Percentiles rank a stretch among this genome's conserved stretches.
Conservation (phyloP, 805 yeast genomes). For the Soucietia sequanensis region DNA sequence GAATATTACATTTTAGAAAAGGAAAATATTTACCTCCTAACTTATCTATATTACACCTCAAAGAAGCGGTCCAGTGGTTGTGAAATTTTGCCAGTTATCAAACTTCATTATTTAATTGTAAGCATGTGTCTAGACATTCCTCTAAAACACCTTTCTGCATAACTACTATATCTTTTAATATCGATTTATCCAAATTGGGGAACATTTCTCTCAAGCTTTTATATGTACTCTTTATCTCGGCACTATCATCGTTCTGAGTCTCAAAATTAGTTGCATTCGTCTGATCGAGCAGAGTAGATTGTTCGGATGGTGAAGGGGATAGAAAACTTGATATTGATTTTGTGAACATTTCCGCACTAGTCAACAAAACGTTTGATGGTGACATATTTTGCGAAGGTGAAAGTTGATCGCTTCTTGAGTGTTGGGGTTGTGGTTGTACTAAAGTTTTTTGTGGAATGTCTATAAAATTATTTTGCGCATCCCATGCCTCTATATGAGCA, state of each 20-base stretch:
- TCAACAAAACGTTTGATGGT: slow-evolving; percentile 38
- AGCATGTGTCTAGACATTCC: slow-evolving; percentile 65
- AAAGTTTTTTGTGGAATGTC: slow-evolving; percentile 7
- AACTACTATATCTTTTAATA: slow-evolving; percentile 67
- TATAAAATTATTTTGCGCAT: slow-evolving; percentile 26
- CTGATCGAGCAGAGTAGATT: slow-evolving; percentile 9
- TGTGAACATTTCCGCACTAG: slow-evolving; percentile 51
- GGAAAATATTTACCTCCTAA: too few species aligned
- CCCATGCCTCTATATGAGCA: slow-evolving; percentile 53
- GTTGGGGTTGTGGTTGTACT: slow-evolving; percentile 19
- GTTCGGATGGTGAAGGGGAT: slow-evolving; percentile 37
- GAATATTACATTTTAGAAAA: too few species aligned
- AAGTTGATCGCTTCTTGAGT: slow-evolving; percentile 4
- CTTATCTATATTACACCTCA: too few species aligned
- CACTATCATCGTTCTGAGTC: slow-evolving; percentile 6
- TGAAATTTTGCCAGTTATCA: slow-evolving; percentile 3
- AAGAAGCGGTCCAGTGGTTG: too few species aligned
- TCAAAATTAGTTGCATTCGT: slow-evolving; percentile 2
- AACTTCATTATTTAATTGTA: slow-evolving; percentile 26
- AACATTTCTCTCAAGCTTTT: slow-evolving; percentile 64
- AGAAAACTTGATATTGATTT: slow-evolving; percentile 46
- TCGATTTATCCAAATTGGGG: slow-evolving; percentile 66
- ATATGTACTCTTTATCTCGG: slow-evolving; percentile 26
- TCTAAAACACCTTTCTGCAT: slow-evolving; percentile 69
- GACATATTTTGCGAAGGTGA: slow-evolving; percentile 18